phyloP scores from a whole-genome alignment of 257 asterid genomes.

The Nicotiana attenuata region DNA sequence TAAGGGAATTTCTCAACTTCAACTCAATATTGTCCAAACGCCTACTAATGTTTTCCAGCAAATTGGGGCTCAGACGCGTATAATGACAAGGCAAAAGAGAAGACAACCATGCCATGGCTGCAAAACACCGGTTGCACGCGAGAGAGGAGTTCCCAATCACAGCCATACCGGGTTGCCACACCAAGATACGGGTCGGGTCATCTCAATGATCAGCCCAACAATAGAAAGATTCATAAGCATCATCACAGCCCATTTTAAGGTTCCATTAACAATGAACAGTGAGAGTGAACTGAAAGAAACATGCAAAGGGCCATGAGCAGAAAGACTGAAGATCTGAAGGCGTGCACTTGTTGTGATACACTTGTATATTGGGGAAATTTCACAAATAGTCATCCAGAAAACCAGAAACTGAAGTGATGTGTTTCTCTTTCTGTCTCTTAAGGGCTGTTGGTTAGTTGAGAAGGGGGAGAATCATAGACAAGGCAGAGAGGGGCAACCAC shows the following conservation, averaged over 20 bases:
- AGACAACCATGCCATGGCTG: conserved; percentile 18
- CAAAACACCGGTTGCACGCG: conserved; percentile 15
- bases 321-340: not conserved
- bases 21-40: too few species aligned
- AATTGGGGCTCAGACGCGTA: conserved; percentile 16
- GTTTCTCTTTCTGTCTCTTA: not conserved
- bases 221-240: not conserved
- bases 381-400: not conserved
- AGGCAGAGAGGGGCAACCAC: conserved; percentile 7
- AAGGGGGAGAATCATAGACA: conserved; percentile 15
- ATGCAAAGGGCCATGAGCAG: not conserved
- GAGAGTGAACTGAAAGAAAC: not conserved
- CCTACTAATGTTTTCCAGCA: too few species aligned
- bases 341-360: not conserved
- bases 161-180: conserved; percentile 14
- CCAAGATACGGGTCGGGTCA: conserved; percentile 22
- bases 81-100: not conserved
- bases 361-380: not conserved
- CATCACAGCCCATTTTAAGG: conserved; percentile 20
- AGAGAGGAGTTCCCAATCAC: not conserved
- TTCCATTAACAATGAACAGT: not conserved
- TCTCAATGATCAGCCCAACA: not conserved
- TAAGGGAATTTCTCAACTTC: too few species aligned
- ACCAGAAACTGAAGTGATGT: not conserved
- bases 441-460: not conserved